A percentile compares a stretch with the other conserved stretches of the same genome.
These are phyloP conservation scores for Salvia sclarea DNA, from an alignment of 305 asterid genomes.

Conservation along the genomic window DNA sequence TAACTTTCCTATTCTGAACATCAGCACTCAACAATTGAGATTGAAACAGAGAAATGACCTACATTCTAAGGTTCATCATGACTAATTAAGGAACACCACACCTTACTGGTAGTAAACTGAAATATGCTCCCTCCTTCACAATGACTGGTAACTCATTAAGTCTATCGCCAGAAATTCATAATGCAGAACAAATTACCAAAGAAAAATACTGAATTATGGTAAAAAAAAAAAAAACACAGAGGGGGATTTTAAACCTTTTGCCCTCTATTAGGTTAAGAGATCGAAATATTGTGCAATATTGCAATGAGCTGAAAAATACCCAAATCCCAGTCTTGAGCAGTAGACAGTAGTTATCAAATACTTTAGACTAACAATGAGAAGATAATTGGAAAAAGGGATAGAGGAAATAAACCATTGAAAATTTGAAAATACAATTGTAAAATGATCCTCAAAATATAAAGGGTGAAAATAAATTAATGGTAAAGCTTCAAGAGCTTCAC, in stretches of 20 bases:
- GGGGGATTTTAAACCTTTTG: neutral
- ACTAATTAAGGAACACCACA: neutral
- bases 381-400: neutral
- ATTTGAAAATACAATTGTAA: neutral
- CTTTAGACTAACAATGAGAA: neutral
- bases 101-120: neutral
- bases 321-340: neutral
- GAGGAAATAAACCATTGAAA: too few relatives aligned
- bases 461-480: neutral
- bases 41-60: neutral
- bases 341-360: neutral
- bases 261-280: neutral
- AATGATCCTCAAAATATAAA: neutral
- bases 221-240: neutral
- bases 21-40: neutral
- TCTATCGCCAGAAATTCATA: neutral
- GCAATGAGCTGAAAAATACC: neutral
- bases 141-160: neutral
- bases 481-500: conserved; percentile 19
- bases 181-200: neutral
- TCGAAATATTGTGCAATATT: neutral
- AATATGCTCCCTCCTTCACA: neutral
- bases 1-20: neutral
- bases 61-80: neutral
- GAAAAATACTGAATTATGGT: neutral